Percentiles rank a stretch among this genome's conserved stretches.
Evolutionary conservation across 352 stramenopile genomes (phyloP).

Genomic region (Globisporangium camurandrum): DNA sequence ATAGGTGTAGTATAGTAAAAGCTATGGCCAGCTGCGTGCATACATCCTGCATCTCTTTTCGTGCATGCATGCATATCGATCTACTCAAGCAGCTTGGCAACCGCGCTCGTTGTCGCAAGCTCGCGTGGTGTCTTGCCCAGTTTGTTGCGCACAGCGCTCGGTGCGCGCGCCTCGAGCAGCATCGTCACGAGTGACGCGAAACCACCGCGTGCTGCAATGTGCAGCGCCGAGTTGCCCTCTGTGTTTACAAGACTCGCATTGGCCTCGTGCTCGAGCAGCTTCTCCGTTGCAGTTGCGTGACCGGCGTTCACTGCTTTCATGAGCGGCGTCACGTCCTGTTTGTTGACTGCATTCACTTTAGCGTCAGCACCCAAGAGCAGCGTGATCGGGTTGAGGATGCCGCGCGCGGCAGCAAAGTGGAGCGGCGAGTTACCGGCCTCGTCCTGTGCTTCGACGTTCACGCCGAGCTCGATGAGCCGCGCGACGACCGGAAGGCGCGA

Average conservation of each 20-base stretch:
- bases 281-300: conserved; percentile 77
- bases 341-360: conserved; percentile 68
- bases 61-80: too few species aligned
- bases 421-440: conserved; percentile 81
- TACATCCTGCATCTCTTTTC: too few species aligned
- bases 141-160: conserved; percentile 56
- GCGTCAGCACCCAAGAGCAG: conserved; percentile 67
- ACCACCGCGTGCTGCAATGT: conserved; percentile 73
- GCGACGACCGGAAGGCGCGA: conserved; percentile 47
- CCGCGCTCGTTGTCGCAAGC: conserved; percentile 48
- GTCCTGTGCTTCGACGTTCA: conserved; percentile 69
- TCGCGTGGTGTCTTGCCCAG: conserved; percentile 69
- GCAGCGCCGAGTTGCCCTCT: conserved; percentile 80
- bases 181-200: conserved; percentile 66
- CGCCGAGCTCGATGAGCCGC: conserved; percentile 69
- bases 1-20: too few species aligned
- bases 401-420: conserved; percentile 73
- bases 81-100: conserved; percentile 52
- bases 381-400: conserved; percentile 81
- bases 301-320: conserved; percentile 83
- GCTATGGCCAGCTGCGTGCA: too few species aligned
- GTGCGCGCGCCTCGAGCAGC: conserved; percentile 49
- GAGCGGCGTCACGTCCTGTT: conserved; percentile 74
- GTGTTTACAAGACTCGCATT: conserved; percentile 50
- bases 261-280: conserved; percentile 80